Conservation (phyloP, 164 flowering plant genomes). For the Taxillus chinensis region DNA sequence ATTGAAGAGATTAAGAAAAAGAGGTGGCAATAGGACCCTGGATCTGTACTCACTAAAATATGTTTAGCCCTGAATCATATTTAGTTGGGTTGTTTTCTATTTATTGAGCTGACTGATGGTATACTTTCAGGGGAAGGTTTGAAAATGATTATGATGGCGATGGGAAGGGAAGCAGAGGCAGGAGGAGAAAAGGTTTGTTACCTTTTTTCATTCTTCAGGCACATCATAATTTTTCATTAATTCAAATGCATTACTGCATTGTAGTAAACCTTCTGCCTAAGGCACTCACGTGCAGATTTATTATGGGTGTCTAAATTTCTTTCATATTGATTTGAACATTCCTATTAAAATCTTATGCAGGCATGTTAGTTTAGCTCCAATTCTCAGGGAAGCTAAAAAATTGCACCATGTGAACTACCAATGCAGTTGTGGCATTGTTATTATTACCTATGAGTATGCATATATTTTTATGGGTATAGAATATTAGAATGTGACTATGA, state of each 20-base stretch:
- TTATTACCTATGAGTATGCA: no score
- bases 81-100: neutral
- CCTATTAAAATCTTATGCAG: neutral
- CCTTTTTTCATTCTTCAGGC: neutral
- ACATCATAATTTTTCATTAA: neutral
- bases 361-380: neutral
- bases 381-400: neutral
- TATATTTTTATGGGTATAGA: no score
- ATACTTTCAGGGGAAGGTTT: constrained; percentile 32
- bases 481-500: no score
- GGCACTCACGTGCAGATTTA: neutral
- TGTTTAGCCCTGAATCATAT: neutral
- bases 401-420: no score
- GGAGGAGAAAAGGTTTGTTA: constrained; percentile 37
- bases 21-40: constrained; percentile 24
- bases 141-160: constrained; percentile 24
- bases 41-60: neutral
- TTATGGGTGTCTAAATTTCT: neutral
- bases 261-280: neutral
- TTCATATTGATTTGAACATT: neutral
- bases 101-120: constrained; percentile 8
- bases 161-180: constrained; percentile 18
- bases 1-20: constrained; percentile 35
- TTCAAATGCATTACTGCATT: neutral
- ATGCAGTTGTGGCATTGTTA: no score